Conservation (phyloP, 345 rosid species). For the Aethionema arabicum region DNA sequence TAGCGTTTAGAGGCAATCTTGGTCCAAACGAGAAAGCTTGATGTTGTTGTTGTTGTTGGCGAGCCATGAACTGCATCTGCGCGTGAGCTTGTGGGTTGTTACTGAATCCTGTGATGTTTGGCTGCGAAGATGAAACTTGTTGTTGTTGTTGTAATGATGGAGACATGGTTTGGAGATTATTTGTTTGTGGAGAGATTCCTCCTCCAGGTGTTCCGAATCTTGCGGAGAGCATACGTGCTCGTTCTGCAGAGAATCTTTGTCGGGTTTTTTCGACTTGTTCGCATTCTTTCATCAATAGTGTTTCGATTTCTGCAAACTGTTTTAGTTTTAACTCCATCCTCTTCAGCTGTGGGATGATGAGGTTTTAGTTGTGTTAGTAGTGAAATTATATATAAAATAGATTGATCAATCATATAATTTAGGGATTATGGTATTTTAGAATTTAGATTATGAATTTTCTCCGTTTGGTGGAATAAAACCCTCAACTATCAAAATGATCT, state of each 20-base stretch:
- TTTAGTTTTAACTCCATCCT: slow-evolving; percentile 95
- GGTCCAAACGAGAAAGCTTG: slow-evolving; percentile 68
- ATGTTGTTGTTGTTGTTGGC: slow-evolving; percentile 46
- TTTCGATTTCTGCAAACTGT: slow-evolving; percentile 98
- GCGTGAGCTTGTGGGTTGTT: slow-evolving; percentile 60
- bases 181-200: slow-evolving; percentile 51
- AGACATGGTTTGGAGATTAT: slow-evolving; percentile 49
- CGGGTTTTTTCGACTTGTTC: slow-evolving; percentile 95
- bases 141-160: slow-evolving; percentile 54
- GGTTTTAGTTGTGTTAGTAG: slow-evolving; percentile 17
- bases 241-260: slow-evolving; percentile 77
- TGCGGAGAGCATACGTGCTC: slow-evolving; percentile 60
- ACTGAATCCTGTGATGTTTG: slow-evolving; percentile 59
- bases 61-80: slow-evolving; percentile 79
- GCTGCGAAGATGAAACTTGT: slow-evolving; percentile 60
- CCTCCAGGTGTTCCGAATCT: slow-evolving; percentile 57
- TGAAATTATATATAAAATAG: background rate
- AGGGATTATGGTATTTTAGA: too few relatives aligned
- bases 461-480: too few relatives aligned
- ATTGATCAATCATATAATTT: slow-evolving; percentile 4
- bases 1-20: slow-evolving; percentile 65
- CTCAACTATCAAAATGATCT: too few relatives aligned
- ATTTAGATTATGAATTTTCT: too few relatives aligned
- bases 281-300: slow-evolving; percentile 88
- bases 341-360: slow-evolving; percentile 56